These are phyloP conservation scores for Fusarium sp. DNA, from an alignment of 2,329 filamentous ascomycete species.

Conservation along the genomic window DNA sequence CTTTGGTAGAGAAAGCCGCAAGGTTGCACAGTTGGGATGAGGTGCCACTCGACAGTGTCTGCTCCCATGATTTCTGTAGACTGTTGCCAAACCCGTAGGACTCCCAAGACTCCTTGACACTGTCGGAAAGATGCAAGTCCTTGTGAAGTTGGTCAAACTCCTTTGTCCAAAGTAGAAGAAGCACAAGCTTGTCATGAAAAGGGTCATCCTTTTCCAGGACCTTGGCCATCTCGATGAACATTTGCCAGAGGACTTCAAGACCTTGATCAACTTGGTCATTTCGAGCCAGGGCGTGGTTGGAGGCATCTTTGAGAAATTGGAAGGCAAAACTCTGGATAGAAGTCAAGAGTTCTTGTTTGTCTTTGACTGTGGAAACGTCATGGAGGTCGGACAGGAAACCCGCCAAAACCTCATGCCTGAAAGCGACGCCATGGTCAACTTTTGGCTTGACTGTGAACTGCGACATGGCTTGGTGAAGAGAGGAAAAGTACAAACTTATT, in stretches of 20 bases:
- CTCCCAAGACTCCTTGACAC: not conserved
- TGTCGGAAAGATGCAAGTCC: not conserved
- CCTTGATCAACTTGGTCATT: not conserved
- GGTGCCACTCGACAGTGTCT: not conserved
- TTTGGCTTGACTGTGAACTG: not conserved
- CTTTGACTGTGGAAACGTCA: not conserved
- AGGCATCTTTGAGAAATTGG: not conserved
- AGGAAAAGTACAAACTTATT: not conserved
- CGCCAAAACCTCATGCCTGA: not conserved
- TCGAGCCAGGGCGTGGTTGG: too few species aligned
- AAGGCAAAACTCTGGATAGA: not conserved
- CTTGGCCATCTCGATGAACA: not conserved
- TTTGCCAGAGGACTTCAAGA: not conserved
- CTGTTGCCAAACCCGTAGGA: constrained; percentile 5
- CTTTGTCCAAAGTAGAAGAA: constrained; percentile 2
- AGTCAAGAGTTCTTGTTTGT: not conserved
- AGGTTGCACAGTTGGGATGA: not conserved
- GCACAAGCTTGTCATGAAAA: constrained; percentile 12
- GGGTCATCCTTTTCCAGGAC: not conserved
- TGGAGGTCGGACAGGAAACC: not conserved
- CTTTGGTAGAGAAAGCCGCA: constrained; percentile 13
- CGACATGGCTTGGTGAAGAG: not conserved
- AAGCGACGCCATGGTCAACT: not conserved
- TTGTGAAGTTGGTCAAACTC: not conserved
- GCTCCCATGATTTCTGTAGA: constrained; percentile 4